These are phyloP conservation scores for Plectranthus barbatus DNA, from an alignment of 257 asterid genomes.

Conservation along the genomic window DNA sequence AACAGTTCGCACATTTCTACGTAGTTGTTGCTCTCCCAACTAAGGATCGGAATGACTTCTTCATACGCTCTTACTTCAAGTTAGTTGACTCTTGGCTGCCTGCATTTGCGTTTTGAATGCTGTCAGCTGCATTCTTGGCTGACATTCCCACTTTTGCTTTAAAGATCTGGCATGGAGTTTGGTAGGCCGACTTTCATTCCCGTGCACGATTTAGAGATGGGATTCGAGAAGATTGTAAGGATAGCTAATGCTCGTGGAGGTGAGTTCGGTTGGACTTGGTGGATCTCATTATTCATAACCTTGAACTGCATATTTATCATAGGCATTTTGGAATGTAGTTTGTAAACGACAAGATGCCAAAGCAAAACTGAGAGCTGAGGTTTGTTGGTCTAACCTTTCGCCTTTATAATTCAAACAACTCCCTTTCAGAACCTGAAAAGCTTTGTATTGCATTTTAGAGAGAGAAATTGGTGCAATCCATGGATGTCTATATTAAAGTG, in stretches of 20 bases:
- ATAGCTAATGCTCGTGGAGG: constrained; percentile 92
- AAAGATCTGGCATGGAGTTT: constrained; percentile 63
- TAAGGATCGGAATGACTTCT: constrained; percentile 62
- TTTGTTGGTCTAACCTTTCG: constrained; percentile 20
- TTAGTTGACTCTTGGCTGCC: constrained; percentile 19
- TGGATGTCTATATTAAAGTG: constrained; percentile 72
- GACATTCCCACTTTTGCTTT: constrained; percentile 10
- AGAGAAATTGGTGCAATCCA: constrained; percentile 57
- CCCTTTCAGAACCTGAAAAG: constrained; percentile 4
- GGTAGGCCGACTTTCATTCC: constrained; percentile 88
- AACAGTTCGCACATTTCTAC: constrained; percentile 77
- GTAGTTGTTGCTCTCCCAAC: constrained; percentile 83
- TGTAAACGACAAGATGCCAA: constrained; percentile 72
- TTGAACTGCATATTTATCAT: neutral
- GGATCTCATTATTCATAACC: constrained; percentile 7
- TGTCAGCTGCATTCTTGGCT: constrained; percentile 13
- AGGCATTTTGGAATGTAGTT: constrained; percentile 37
- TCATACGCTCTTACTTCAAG: constrained; percentile 71
- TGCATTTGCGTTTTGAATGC: neutral
- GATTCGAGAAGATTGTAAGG: constrained; percentile 84
- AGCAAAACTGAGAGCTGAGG: constrained; percentile 73
- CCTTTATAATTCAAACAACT: neutral
- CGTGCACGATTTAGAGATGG: constrained; percentile 82
- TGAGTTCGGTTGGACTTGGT: constrained; percentile 25
- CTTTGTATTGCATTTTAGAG: constrained; percentile 38